Evolutionary conservation across 768 basidiomycete genomes (phyloP), one percentile per base, ranked within the genome.

Genomic region (Amanita pseudoporphyria): DNA sequence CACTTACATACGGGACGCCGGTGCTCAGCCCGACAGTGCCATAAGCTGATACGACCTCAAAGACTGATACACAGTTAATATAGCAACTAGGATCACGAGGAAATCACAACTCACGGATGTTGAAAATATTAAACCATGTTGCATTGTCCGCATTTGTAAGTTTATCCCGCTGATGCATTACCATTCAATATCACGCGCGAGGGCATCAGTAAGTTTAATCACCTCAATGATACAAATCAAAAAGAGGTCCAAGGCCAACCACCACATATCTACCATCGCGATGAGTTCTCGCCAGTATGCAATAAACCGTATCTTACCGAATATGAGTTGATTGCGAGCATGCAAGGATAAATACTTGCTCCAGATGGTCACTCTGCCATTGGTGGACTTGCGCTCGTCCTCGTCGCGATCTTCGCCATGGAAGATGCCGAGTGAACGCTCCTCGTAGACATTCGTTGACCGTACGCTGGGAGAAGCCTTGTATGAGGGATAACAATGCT

Each of bases 221-320:
- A 88, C 90, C 76, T 97, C 96, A 53, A 96, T 82, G 55, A 97
- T 95, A 62, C 94, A 97, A 35, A 97, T 72, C 1, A 96, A 64
- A 66, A 93, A 92, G 10, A 97, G 64, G 0, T 89, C 91, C 10
- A 90, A 63, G 0, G 71, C 86, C 18, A 98, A 64, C 92, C 92
- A 96, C 95, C 94, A 96, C 78, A 97, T 91, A 65, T 96, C 94
- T 92, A 6, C 50, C n/a, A 13, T 42, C 36, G 52, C 7, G 13
- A 42, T 45, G 12, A 30, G 6, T 28, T 28, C 16, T 24, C n/a
- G 30, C n/a, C 46, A 14, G 2, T 26, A 16, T 4, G n/a, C 10
- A 18, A 6, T n/a, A 46, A 45, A 45, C 41, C 21, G 45, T 10
- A 22, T 59, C 76, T 49, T 55, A 87, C 89, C 91, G 54, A 96